Evolutionary conservation across 2,329 filamentous ascomycete species (phyloP), one percentile per base, ranked within the genome.

Genomic region (Ophiostoma sp.): DNA sequence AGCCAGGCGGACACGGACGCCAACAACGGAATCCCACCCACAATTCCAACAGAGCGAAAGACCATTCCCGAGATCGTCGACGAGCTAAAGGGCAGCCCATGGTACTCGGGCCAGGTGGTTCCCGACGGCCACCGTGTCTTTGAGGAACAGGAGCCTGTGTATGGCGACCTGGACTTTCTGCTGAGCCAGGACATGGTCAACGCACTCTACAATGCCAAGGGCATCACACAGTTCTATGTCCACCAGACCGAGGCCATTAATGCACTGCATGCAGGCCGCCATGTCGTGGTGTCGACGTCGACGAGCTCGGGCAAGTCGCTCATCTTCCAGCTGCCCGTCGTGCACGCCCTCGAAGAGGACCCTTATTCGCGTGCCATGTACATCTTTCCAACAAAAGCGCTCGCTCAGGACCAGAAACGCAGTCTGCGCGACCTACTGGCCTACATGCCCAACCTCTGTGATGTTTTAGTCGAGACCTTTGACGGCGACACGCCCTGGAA

Each of bases 181-280:
- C 86, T 99, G 8, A 97, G 94, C 70, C 96, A 99, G 80, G 89
- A 93, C 76, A 84, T 99, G 69, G 95, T 99, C n/a, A 97, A 99
- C 80, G 95, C 96, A 0, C 82, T 99, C 0, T 99, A 97, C 83
- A 98, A 98, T 77, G 93, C 93, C 9, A 93, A 92, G 77, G 91
- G 91, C 2, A 98, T 99, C 74, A 93, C 91, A 0, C 88, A 92
- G 74, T 88, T 99, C 50, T 99, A 97, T 79, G 90, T 93, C 0
- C 96, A 99, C 80, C 96, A 99, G 82, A 90, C 95, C 0, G 93
- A 97, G 82, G 96, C 96, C 0, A 93, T 99, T 78, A 99, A 99
- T 79, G 89, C 92, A 74, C 85, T 99, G 1, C 87, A 95, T 72
- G 88, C 92, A 2, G 95, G 94, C 0, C 88, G 91, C 50, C 91